Base-by-base conservation (phyloP, 176 grass and related monocot species). In the Aegilops sharonensis region DNA sequence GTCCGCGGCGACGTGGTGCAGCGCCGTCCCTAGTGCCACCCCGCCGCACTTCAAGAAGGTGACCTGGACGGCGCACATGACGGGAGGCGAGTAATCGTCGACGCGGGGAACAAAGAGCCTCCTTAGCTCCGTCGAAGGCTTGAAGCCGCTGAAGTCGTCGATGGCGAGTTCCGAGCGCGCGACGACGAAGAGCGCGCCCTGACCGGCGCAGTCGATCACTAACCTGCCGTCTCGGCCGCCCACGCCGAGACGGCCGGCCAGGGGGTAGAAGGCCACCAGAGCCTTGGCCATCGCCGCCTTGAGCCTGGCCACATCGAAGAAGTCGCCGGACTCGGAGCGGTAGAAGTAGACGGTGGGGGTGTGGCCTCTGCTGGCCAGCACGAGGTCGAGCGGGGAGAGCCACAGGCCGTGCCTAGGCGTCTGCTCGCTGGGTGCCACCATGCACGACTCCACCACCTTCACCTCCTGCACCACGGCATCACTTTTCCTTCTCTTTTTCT, bases 291-390 rank as follows among this genome's bases (percentile, higher is more conserved):
- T 70, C 7, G 91, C 73, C 23, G 21, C 12, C 71, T 92, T 92
- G 4, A 83, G 48, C 80, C 83, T 15, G 4, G 11, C 59, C 36
- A 89, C 75, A 1, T 35, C 34, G 4, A 85, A 82, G 14, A 80
- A 86, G n/a, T 6, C 68, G 14, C 17, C 73, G 6, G 35, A 17
- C 36, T 34, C 11, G 17, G 43, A 64, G 50, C 73, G 72, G 81
- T 90, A 93, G 42, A 90, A 74, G 77, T 87, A 87, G 25, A 93
- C 82, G 4, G 47, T 60, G 9, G 91, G 88, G 35, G 91, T 85
- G 81, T 90, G 83, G 9, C 69, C 85, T 72, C 66, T 23, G 13
- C 54, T 64, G 13, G 27, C 40, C 0, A 75, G 30, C 14, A 75
- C 7, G 11, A 86, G 21, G 23, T 93, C 91, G 9, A 90, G 78